Conservation (phyloP, 2,329 filamentous ascomycete genomes). For the Aureobasidium melanogenum region DNA sequence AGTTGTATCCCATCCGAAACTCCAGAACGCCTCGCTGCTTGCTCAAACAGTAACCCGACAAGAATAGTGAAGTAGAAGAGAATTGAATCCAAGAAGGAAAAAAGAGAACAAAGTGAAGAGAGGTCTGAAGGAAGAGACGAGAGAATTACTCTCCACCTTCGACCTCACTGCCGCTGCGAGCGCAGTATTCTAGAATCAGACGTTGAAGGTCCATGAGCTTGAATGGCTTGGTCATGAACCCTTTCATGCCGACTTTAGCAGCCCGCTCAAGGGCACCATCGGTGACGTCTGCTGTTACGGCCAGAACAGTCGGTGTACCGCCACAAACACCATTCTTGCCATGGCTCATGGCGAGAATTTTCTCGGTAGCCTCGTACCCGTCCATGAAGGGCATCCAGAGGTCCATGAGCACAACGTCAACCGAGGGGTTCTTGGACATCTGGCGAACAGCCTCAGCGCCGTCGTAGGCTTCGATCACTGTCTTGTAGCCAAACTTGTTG, state of each 20-base stretch:
- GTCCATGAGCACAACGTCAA: constrained; percentile 64
- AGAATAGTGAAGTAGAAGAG: not conserved
- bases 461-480: constrained; percentile 57
- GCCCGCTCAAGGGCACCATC: constrained; percentile 53
- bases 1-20: not conserved
- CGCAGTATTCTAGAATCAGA: constrained; percentile 45
- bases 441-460: constrained; percentile 58
- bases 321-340: constrained; percentile 9
- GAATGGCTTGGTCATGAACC: constrained; percentile 61
- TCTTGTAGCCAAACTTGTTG: constrained; percentile 55
- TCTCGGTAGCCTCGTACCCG: constrained; percentile 58
- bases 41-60: not conserved
- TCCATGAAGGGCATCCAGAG: constrained; percentile 71
- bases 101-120: not conserved
- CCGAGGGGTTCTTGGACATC: constrained; percentile 36
- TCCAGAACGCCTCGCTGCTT: constrained; percentile 5
- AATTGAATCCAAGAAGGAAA: not conserved
- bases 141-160: not conserved
- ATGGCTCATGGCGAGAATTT: constrained; percentile 47
- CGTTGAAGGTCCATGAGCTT: constrained; percentile 54
- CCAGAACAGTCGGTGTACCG: constrained; percentile 42
- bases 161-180: constrained; percentile 12
- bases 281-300: constrained; percentile 59
- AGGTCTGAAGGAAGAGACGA: not conserved
- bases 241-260: constrained; percentile 55